phyloP scores from a whole-genome alignment of 768 basidiomycete species.

The Sistotremastrum suecicum region DNA sequence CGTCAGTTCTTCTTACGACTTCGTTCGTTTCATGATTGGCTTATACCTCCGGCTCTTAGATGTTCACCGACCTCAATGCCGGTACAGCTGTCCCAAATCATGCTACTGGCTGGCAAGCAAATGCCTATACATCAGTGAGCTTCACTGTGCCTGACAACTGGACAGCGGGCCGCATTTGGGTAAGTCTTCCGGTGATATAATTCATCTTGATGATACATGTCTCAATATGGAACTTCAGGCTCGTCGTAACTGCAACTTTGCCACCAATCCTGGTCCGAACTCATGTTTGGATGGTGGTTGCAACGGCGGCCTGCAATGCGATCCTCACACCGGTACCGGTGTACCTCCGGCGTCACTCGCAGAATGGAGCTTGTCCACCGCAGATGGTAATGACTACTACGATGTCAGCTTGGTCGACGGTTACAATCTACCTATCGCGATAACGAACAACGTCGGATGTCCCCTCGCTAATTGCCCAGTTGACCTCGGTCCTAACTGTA shows the following conservation, averaged over 20 bases:
- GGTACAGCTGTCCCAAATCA: conserved; percentile 30
- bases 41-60: conserved; percentile 15
- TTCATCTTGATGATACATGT: conserved; percentile 5
- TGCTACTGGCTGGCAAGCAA: conserved; percentile 32
- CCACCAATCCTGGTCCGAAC: conserved; percentile 31
- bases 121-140: conserved; percentile 22
- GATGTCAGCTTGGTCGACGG: conserved; percentile 21
- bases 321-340: conserved; percentile 32
- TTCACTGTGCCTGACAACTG: conserved; percentile 50
- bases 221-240: conserved; percentile 15
- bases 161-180: conserved; percentile 56
- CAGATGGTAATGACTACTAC: conserved; percentile 17
- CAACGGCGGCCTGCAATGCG: conserved; percentile 52
- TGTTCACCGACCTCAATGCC: conserved; percentile 45
- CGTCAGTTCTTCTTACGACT: conserved; percentile 12
- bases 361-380: conserved; percentile 18
- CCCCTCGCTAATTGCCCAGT: conserved; percentile 27
- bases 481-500: conserved; percentile 23
- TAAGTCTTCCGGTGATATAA: conserved; percentile 4
- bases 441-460: conserved; percentile 43
- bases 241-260: conserved; percentile 51
- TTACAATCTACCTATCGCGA: conserved; percentile 38
- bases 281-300: conserved; percentile 55
- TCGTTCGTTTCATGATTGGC: not conserved
- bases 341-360: conserved; percentile 20